These are phyloP conservation scores for Leptographium flavum DNA, from an alignment of 2,329 filamentous ascomycete species.

Conservation along the genomic window DNA sequence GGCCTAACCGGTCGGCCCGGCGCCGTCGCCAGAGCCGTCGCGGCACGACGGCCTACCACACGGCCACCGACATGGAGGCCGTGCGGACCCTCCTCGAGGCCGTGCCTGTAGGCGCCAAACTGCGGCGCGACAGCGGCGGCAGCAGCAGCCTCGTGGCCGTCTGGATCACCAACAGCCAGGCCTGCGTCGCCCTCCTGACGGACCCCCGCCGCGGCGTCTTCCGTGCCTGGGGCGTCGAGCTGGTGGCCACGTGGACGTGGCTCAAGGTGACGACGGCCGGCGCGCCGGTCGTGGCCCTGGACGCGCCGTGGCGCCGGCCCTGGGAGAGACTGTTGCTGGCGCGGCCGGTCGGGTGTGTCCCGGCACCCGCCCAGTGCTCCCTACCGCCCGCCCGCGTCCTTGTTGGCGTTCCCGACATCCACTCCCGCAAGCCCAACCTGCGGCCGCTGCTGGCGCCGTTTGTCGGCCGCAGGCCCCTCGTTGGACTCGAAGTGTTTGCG, in stretches of 20 bases:
- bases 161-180: slow-evolving; percentile 64
- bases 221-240: slow-evolving; percentile 48
- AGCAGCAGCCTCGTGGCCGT: slow-evolving; percentile 37
- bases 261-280: slow-evolving; percentile 55
- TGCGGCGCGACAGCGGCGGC: slow-evolving; percentile 29
- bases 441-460: slow-evolving; percentile 38
- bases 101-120: slow-evolving; percentile 40
- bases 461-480: slow-evolving; percentile 22
- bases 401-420: slow-evolving; percentile 57
- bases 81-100: slow-evolving; percentile 34
- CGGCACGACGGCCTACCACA: slow-evolving; percentile 20
- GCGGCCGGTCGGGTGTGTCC: no score
- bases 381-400: slow-evolving; percentile 36
- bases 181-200: slow-evolving; percentile 39
- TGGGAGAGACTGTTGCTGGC: slow-evolving; percentile 62
- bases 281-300: slow-evolving; percentile 47
- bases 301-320: slow-evolving; percentile 54
- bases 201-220: slow-evolving; percentile 41
- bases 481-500: slow-evolving; percentile 63
- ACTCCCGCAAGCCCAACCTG: slow-evolving; percentile 66
- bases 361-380: background rate
- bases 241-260: slow-evolving; percentile 64
- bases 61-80: slow-evolving; percentile 29
- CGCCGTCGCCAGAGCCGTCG: slow-evolving; percentile 2
- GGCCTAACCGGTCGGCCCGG: slow-evolving; percentile 64